Percentiles rank a stretch among this genome's conserved stretches.
These are phyloP conservation scores for Eucalyptus melliodora DNA, from an alignment of 345 rosid genomes.

Conservation along the genomic window DNA sequence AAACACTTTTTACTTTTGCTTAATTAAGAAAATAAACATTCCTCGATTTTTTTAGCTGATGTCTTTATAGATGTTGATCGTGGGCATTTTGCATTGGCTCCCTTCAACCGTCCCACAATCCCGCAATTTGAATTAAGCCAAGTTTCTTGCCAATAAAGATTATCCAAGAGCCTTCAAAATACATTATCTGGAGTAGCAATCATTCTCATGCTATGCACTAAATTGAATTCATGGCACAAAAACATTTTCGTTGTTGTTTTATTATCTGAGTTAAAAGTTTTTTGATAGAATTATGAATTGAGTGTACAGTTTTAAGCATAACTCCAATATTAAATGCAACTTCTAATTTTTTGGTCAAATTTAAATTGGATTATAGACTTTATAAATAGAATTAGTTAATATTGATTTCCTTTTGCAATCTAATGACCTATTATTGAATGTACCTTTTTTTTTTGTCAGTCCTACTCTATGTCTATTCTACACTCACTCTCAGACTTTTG, in stretches of 20 bases:
- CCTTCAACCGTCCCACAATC: neutral
- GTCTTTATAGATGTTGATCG: neutral
- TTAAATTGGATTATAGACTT: neutral
- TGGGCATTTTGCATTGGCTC: neutral
- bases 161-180: neutral
- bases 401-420: neutral
- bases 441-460: too few relatives aligned
- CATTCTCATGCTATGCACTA: neutral
- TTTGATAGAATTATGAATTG: neutral
- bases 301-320: neutral
- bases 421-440: neutral
- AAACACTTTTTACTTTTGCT: neutral
- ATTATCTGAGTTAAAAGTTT: too few relatives aligned
- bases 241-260: too few relatives aligned
- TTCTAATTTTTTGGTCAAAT: neutral
- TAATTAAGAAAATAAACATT: neutral
- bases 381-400: neutral
- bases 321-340: neutral
- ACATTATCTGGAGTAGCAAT: neutral
- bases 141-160: neutral
- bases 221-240: too few relatives aligned
- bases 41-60: rapidly evolving
- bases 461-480: too few relatives aligned
- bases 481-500: too few relatives aligned
- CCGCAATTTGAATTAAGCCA: neutral